Base-by-base conservation (phyloP, 2,329 filamentous ascomycete genomes). In the Cadophora malorum region DNA sequence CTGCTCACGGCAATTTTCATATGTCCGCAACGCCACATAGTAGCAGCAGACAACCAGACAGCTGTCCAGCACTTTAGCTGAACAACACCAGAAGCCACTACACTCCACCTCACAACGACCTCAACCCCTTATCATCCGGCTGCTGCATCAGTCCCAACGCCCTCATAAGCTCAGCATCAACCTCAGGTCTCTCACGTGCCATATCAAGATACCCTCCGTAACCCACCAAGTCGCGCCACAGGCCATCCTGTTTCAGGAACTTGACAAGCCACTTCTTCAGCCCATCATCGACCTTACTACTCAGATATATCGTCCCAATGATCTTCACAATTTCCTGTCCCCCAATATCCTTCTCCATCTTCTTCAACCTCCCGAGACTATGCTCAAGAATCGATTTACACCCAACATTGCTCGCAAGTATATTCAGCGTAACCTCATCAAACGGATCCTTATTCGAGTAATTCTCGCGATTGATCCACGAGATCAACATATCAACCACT, bases 351-450 rank as follows among this genome's bases (percentile, higher is more conserved):
- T 21, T 9, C 7, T 66, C 66, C n/a, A 66, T 59, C 4, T 69
- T 67, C 58, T 74, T 74, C 16, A 76, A 16, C 28, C 65, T 49
- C 4, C n/a, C 25, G 4, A 74, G 58, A 1, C 65, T 66, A 16
- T 69, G 55, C 7, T 76, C 73, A 9, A 70, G 63, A 0, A 70
- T 69, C 6, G 64, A 69, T 52, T 74, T 76, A 16, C 66, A 64
- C 1, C 69, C 67, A 1, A 75, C 56, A 12, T 67, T 71, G 1
- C 63, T 65, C 4, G 72, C 67, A 0, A 77, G 69, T 3, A 76
- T 71, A 31, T 73, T 70, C 2, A 77, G 53, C 0, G 70, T 74
- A 0, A 76, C 74, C 50, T 75, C 71, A 65, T 77, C 74, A 10
- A 74, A 50, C 2, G 72, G 49, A 14, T 55, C 66, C 3, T 59